Evolutionary conservation across 257 asterid genomes (phyloP).

Genomic region (Jacaranda copaia): DNA sequence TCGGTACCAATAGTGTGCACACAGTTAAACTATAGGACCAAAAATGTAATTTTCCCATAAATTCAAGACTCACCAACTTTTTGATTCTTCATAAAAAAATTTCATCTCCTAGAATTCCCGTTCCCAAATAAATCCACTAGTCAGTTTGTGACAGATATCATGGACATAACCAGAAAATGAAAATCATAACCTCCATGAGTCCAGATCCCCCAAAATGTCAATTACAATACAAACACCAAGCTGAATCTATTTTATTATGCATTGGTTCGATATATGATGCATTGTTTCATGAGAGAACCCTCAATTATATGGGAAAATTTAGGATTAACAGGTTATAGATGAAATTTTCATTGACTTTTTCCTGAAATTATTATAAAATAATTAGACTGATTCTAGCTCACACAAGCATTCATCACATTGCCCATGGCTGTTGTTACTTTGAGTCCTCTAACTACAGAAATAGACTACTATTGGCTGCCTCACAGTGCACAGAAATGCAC

Average conservation of each 20-base stretch:
- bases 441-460: slow-evolving; percentile 26
- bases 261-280: slow-evolving; percentile 21
- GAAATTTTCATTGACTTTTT: slow-evolving; percentile 11
- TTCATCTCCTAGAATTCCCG: slow-evolving; percentile 5
- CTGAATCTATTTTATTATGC: not conserved
- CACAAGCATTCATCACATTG: not conserved
- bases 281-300: slow-evolving; percentile 21
- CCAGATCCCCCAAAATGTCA: not conserved
- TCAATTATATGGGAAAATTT: slow-evolving; percentile 13
- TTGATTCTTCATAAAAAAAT: not conserved
- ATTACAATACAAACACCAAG: not conserved
- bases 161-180: slow-evolving; percentile 23
- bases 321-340: not conserved
- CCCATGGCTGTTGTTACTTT: not conserved
- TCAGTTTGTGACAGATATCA: not conserved
- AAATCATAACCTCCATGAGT: slow-evolving; percentile 14
- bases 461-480: slow-evolving; percentile 8
- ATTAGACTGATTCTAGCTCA: slow-evolving; percentile 1
- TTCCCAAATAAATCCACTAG: not conserved
- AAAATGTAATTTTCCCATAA: too few species aligned
- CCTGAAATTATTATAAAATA: slow-evolving; percentile 5
- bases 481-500: not conserved
- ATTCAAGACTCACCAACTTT: slow-evolving; percentile 9
- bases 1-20: too few species aligned
- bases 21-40: too few species aligned